Evolutionary conservation across 163 green algal genomes (phyloP).

Genomic region (Coccomyxa subellipsoidea): DNA sequence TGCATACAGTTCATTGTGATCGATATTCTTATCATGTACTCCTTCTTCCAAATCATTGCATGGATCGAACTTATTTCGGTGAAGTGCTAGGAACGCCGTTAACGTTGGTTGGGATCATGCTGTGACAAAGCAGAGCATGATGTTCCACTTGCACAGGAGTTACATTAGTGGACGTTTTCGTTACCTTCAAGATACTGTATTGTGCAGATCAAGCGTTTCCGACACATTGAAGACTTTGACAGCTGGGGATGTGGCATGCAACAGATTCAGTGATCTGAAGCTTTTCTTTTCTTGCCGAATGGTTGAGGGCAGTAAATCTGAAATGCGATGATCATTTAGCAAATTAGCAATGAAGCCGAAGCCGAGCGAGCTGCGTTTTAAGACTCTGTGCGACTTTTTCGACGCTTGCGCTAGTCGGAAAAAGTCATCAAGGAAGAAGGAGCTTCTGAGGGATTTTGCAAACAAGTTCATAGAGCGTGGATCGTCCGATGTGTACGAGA

Average conservation of each 20-base stretch:
- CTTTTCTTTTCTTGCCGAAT: too few relatives aligned
- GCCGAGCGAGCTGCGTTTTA: neutral
- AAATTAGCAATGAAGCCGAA: neutral
- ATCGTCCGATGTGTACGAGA: neutral
- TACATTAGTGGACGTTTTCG: too few relatives aligned
- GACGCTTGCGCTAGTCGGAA: neutral
- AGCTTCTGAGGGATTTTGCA: neutral
- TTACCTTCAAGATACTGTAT: too few relatives aligned
- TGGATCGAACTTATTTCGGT: too few relatives aligned
- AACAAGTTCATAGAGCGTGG: neutral
- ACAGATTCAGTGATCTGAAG: too few relatives aligned
- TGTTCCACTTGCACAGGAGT: neutral
- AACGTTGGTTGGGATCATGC: neutral
- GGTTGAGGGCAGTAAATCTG: too few relatives aligned
- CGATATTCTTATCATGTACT: too few relatives aligned
- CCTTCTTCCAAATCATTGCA: too few relatives aligned
- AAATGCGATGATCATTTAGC: neutral
- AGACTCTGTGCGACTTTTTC: neutral
- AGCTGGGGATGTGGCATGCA: too few relatives aligned
- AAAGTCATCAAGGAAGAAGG: neutral
- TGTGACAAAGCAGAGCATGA: neutral
- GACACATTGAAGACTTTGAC: too few relatives aligned
- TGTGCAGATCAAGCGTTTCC: too few relatives aligned
- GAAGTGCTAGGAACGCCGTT: neutral
- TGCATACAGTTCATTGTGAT: too few relatives aligned